phyloP scores from a whole-genome alignment of 2,329 filamentous ascomycete species.

The Colletotrichum magnum region DNA sequence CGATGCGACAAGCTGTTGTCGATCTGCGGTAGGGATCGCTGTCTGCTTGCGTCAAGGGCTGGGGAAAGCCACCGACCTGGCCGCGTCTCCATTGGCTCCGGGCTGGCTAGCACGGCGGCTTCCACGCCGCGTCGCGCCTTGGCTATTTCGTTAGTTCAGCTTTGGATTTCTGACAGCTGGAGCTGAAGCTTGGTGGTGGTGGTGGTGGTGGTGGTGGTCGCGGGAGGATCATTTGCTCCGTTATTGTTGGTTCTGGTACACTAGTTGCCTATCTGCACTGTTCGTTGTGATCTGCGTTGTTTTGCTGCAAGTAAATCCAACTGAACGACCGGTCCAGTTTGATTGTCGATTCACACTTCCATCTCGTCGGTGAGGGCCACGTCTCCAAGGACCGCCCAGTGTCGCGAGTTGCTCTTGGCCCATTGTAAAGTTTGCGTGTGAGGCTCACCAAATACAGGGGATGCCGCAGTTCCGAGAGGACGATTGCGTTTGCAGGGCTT shows the following conservation, averaged over 20 bases:
- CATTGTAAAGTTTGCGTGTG: conserved; percentile 14
- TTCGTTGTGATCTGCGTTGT: neutral
- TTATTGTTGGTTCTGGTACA: neutral
- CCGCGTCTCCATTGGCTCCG: conserved; percentile 11
- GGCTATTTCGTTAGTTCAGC: conserved; percentile 18
- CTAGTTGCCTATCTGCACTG: neutral
- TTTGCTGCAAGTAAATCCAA: too few species aligned
- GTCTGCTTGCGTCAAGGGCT: conserved; percentile 39
- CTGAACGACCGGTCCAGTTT: too few species aligned
- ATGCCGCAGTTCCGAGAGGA: conserved; percentile 8
- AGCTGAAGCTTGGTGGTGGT: neutral
- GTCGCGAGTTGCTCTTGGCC: neutral
- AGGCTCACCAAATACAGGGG: conserved; percentile 29
- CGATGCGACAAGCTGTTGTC: conserved; percentile 33
- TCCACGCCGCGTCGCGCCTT: conserved; percentile 22
- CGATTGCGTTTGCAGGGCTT: conserved; percentile 23
- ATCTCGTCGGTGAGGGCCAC: too few species aligned
- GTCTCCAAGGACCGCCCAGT: too few species aligned
- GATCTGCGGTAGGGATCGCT: conserved; percentile 38
- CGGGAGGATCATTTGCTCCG: conserved; percentile 17
- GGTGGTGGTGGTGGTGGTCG: neutral
- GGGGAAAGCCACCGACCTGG: conserved; percentile 15
- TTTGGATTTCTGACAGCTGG: conserved; percentile 25
- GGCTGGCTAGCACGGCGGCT: conserved; percentile 13
- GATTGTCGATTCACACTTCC: too few species aligned